Base-by-base conservation (phyloP, 306 rosid species). In the Morella rubra region DNA sequence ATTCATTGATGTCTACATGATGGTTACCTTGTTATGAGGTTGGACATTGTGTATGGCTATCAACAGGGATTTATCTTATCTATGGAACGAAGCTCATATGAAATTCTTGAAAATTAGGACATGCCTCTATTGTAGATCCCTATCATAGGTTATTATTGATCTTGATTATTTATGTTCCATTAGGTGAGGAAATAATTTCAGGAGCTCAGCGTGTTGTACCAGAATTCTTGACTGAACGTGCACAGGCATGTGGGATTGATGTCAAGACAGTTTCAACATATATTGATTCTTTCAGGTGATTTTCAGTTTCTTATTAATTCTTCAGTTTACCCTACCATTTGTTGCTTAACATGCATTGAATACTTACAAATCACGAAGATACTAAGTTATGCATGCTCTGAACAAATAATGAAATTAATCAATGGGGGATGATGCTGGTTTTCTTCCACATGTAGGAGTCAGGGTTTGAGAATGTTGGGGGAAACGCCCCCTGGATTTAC, bases 121-220 rank as follows among this genome's bases (percentile, higher is more conserved):
- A 1, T 52, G 16, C 3, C 37, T 52, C 9, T 14, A 5, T 32
- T 52, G 4, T 52, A 52, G 4, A 52, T 52, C 19, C 18, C 13
- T 0, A 16, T 52, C 58, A 15, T 16, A 5, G 58, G 20, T 8
- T 52, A 15, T 24, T 4, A 18, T 65, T 18, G 69, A 16, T 75
- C 69, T 71, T 10, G 79, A 75, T 78, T 50, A 65, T 7, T 8
- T 68, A 44, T 55, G 7, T 76, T 78, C 4, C 16, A 53, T 42
- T 47, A 92, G 99, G 99, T 19, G 99, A 96, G 89, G 99, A 96
- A 79, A 96, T 96, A 7, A 96, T 96, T 84, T 96, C 99, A 1
- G 99, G 99, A 54, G 98, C 91, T 16, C 98, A 96, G 82, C 99
- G 99, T 86, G 46, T 96, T 41, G 86, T 81, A 22, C 90, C 96